Evolutionary conservation across 306 rosid genomes (phyloP), one percentile per base, ranked within the genome.

Genomic region (Castanospermum australe): DNA sequence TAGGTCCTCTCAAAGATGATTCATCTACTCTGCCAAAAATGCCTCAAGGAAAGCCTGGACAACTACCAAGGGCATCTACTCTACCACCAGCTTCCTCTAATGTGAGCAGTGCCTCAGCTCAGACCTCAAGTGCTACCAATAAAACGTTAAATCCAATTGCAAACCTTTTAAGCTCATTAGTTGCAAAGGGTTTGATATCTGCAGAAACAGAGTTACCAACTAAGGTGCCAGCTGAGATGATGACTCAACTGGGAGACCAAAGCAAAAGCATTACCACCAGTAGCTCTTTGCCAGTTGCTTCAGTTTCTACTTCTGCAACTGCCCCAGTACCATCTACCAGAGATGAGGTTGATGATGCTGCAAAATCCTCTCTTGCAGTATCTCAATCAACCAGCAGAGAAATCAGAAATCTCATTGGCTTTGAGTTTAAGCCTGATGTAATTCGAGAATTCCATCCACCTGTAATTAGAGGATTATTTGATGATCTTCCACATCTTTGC

Each of bases 141-240:
- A 86, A 68, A 32, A 52, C 71, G 76, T 73, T 84, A 7, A 83
- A 85, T 89, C 94, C 96, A 70, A 81, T 94, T 85, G 86, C 97
- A 69, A 85, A 79, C 87, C 94, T 94, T 72, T 73, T 94, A 82
- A 94, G 92, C 83, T 90, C 97, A 39, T 87, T 94, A 79, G 98
- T 94, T 75, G 96, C 93, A 1, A 89, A 90, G 84, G 98, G 98
- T 63, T 86, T 94, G 82, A 92, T 94, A 72, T 90, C 93, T 22
- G 88, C 97, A 50, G 90, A 90, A 63, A 64, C 85, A 1, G 97
- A 89, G 68, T 55, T 82, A 17, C 52, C 73, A 8, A 63, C 81
- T 52, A 71, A 3, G 56, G 84, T 77, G 15, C 61, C 92, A 56
- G 18, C 81, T 41, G 83, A 90, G 76, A 47, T 52, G 52, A 81